Evolutionary conservation across 208 protist genomes (phyloP), one percentile per base, ranked within the genome.

Genomic region (Trypanosoma scelopori): DNA sequence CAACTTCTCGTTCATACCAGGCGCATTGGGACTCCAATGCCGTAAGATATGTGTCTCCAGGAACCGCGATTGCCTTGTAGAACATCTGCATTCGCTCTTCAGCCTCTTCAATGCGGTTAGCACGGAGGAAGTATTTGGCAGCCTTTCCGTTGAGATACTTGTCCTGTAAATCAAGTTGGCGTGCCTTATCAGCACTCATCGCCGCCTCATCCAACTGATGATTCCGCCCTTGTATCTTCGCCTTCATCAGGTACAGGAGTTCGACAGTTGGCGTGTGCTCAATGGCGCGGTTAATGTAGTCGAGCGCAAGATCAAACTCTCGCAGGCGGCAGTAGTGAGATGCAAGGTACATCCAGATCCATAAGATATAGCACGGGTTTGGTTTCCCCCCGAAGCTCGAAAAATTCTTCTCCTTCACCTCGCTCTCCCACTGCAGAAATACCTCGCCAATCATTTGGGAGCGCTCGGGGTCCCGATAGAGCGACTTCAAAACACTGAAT

Each of bases 191-290:
- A 18, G 93, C 85, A 20, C 58, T 58, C 63, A 85, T 47, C 2
- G 85, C 84, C n/a, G 97, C 97, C 57, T 81, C 78, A 23, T 74
- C 22, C 7, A 94, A 61, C 63, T 97, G 88, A 61, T 95, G 92
- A 55, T 81, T 76, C 3, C 78, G 71, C 50, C 82, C 82, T 49
- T 83, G 80, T 55, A 98, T 88, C 64, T 87, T 86, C 3, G 86
- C 93, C 72, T 98, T 97, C 65, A 90, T 69, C 13, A 96, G 48
- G 73, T 98, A 98, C 16, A 98, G 66, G 46, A 98, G 82, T 49
- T 98, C 74, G 25, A 97, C 65, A 3, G 97, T 99, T 23, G 98
- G 98, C 11, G 97, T 99, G 86, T 99, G 97, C 15, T 51, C 75
- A 53, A 99, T 94, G 3, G 92, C 95, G 43, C 78, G 71, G 12